phyloP scores from a whole-genome alignment of 495 filamentous ascomycete species.

The Xylaria scruposa region DNA sequence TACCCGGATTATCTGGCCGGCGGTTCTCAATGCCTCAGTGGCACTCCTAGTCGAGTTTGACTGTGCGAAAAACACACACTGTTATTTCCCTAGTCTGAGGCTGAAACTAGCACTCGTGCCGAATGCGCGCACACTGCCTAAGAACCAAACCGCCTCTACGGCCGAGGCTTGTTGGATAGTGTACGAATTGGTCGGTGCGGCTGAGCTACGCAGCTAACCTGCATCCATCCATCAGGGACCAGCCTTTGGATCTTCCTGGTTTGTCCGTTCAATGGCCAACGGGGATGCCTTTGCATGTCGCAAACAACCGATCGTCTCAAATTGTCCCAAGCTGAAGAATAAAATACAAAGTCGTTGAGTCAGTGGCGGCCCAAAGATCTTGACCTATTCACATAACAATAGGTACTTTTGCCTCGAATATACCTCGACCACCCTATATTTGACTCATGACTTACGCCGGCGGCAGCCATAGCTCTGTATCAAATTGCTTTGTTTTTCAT shows the following conservation, averaged over 20 bases:
- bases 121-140: background rate
- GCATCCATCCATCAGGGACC: background rate
- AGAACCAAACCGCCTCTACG: background rate
- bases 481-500: background rate
- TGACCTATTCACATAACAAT: background rate
- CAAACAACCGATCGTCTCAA: background rate
- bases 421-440: background rate
- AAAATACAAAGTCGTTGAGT: conserved; percentile 12
- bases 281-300: background rate
- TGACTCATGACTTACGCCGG: conserved; percentile 1
- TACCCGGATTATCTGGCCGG: background rate
- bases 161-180: background rate
- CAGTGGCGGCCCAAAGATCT: background rate
- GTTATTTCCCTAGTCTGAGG: background rate
- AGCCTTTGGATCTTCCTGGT: background rate
- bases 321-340: background rate
- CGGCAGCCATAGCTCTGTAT: background rate
- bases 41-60: background rate
- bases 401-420: background rate
- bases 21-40: background rate
- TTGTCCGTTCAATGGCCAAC: background rate
- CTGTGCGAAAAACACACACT: background rate
- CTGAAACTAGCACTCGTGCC: conserved; percentile 5
- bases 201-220: conserved; percentile 7
- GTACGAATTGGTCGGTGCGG: background rate